Conservation (phyloP, 1,139 yeast genomes). For the Petasospora fabianii region DNA sequence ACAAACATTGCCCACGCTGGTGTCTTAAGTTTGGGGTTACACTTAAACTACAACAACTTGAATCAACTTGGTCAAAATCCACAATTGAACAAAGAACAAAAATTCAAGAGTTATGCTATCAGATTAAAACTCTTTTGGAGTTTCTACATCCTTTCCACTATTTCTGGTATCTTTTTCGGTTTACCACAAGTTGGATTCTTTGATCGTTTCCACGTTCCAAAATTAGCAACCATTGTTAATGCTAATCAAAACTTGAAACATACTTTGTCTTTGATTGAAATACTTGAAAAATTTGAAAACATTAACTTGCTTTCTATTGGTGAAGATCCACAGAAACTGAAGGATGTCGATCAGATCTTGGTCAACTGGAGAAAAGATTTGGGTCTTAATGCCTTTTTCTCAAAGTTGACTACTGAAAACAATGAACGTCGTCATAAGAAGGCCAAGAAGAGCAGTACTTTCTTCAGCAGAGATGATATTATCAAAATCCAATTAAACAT, state of each 20-base stretch:
- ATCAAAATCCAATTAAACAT: conserved; percentile 22
- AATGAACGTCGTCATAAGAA: conserved; percentile 9
- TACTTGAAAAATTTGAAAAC: conserved; percentile 18
- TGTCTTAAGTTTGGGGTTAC: conserved; percentile 23
- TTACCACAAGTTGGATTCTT: conserved; percentile 24
- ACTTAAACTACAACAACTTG: conserved; percentile 29
- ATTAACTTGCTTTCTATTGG: conserved; percentile 17
- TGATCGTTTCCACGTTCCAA: conserved; percentile 25
- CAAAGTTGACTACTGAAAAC: conserved; percentile 9
- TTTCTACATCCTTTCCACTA: conserved; percentile 41
- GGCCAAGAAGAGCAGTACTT: conserved; percentile 6
- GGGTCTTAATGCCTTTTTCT: conserved; percentile 12
- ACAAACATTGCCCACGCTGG: conserved; percentile 28
- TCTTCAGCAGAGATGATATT: conserved; percentile 14
- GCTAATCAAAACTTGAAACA: conserved; percentile 21
- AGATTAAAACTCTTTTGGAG: conserved; percentile 62
- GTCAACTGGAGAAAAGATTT: conserved; percentile 14
- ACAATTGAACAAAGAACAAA: conserved; percentile 31
- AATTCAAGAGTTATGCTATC: conserved; percentile 34
- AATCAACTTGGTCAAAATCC: conserved; percentile 16
- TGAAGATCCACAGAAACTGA: conserved; percentile 14
- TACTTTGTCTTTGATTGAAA: conserved; percentile 21
- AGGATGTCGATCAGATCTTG: conserved; percentile 14
- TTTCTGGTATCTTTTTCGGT: conserved; percentile 24
- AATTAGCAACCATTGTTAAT: conserved; percentile 19